Evolutionary conservation across 805 yeast genomes (phyloP).

Genomic region (Scheffersomyces coipomensis): DNA sequence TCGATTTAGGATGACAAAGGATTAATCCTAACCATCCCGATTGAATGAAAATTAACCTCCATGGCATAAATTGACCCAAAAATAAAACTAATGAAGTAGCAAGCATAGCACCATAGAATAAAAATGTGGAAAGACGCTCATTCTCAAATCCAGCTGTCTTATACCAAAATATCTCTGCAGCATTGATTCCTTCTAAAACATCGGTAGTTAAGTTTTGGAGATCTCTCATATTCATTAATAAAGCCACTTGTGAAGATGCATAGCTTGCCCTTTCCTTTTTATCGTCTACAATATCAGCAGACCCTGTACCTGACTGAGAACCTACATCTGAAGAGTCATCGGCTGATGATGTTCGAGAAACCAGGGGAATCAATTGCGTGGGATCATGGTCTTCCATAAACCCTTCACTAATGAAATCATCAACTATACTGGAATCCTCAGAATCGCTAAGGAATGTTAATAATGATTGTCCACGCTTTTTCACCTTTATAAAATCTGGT

Average conservation of each 20-base stretch:
- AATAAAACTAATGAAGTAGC: constrained; percentile 38
- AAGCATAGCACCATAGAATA: constrained; percentile 40
- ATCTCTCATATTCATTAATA: constrained; percentile 66
- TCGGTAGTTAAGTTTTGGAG: constrained; percentile 64
- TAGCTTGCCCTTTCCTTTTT: constrained; percentile 12
- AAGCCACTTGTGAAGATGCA: constrained; percentile 30
- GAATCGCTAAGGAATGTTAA: constrained; percentile 38
- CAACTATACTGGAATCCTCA: constrained; percentile 30
- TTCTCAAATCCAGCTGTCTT: constrained; percentile 71
- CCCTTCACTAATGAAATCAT: constrained; percentile 26
- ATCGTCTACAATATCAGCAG: constrained; percentile 2
- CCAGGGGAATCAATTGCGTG: constrained; percentile 4
- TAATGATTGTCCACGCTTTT: constrained; percentile 54
- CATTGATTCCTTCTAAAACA: constrained; percentile 48
- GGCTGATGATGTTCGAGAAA: constrained; percentile 13
- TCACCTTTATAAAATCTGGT: constrained; percentile 42
- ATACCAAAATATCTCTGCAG: constrained; percentile 52
- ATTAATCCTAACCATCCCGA: constrained; percentile 56
- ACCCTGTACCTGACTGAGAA: constrained; percentile 6
- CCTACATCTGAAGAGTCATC: constrained; percentile 10
- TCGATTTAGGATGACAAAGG: constrained; percentile 59
- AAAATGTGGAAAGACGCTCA: constrained; percentile 61
- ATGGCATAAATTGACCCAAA: constrained; percentile 56
- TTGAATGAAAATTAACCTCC: constrained; percentile 57
- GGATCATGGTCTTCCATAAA: constrained; percentile 8